Percentiles rank a stretch among this genome's conserved stretches.
Evolutionary conservation across 176 grass and related monocot genomes (phyloP).

Genomic region (Hsuehochloa calcarea): DNA sequence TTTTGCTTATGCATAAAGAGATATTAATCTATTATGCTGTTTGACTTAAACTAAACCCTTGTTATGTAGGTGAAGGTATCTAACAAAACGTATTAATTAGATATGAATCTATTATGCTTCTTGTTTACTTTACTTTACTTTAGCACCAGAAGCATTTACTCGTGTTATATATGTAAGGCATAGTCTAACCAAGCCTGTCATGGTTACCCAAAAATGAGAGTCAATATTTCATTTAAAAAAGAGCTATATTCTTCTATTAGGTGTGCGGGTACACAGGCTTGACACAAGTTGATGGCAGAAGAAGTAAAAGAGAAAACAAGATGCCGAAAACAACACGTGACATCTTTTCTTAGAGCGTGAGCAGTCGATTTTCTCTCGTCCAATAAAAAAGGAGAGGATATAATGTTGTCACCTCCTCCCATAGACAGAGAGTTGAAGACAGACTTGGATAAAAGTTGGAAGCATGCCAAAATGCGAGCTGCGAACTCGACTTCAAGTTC

Average conservation of each 20-base stretch:
- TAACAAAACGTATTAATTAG: neutral
- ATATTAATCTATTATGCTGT: slow-evolving; percentile 1
- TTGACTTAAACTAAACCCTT: neutral
- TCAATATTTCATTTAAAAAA: neutral
- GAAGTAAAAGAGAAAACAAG: neutral
- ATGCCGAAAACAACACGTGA: neutral
- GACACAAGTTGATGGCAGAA: neutral
- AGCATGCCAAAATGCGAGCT: neutral
- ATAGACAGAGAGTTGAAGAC: neutral
- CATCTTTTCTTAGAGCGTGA: neutral
- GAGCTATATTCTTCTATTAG: neutral
- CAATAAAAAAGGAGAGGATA: neutral
- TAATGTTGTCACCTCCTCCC: neutral
- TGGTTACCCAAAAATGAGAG: neutral
- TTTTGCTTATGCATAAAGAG: slow-evolving; percentile 8
- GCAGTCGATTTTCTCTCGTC: neutral
- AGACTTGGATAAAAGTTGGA: neutral
- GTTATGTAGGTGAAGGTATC: neutral
- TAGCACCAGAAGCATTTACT: neutral
- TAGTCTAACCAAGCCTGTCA: neutral
- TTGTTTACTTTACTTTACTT: neutral
- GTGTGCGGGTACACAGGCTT: neutral
- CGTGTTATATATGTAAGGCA: neutral
- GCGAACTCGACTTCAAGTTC: neutral
- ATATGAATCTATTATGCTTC: neutral